A percentile compares a stretch with the other conserved stretches of the same genome.
These are phyloP conservation scores for Ochetophila trinervis DNA, from an alignment of 306 rosid species.

Conservation along the genomic window DNA sequence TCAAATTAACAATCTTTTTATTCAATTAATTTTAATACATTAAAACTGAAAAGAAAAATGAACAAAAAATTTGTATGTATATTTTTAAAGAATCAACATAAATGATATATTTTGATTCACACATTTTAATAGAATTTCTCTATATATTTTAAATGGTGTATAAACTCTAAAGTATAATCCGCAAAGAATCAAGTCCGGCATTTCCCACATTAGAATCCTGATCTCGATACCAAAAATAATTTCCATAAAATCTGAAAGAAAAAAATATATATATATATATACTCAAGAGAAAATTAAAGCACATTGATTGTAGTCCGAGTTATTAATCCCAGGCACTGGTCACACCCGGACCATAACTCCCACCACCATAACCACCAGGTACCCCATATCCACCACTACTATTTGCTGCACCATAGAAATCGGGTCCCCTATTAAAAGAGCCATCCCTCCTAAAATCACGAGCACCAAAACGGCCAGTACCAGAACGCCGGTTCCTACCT, in stretches of 20 bases:
- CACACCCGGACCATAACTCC: conserved; percentile 49
- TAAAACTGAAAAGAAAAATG: too few species aligned
- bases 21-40: too few species aligned
- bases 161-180: too few species aligned
- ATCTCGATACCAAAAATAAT: conserved; percentile 5
- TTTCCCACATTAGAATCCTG: conserved; percentile 14
- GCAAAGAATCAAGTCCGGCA: not conserved
- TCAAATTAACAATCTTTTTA: too few species aligned
- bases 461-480: conserved; percentile 71
- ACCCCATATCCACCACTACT: conserved; percentile 45
- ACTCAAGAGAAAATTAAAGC: conserved; percentile 32
- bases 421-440: conserved; percentile 44
- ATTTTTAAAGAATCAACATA: too few species aligned
- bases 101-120: too few species aligned
- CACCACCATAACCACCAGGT: conserved; percentile 42
- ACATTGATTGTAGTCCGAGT: conserved; percentile 20
- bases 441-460: conserved; percentile 67
- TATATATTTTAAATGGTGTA: too few species aligned
- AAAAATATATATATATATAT: conserved; percentile 39
- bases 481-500: conserved; percentile 48
- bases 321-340: conserved; percentile 78
- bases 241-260: conserved; percentile 21
- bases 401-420: conserved; percentile 52
- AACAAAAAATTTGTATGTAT: too few species aligned
- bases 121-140: too few species aligned